Evolutionary conservation across 257 asterid genomes (phyloP).

Genomic region (Coffea canephora): DNA sequence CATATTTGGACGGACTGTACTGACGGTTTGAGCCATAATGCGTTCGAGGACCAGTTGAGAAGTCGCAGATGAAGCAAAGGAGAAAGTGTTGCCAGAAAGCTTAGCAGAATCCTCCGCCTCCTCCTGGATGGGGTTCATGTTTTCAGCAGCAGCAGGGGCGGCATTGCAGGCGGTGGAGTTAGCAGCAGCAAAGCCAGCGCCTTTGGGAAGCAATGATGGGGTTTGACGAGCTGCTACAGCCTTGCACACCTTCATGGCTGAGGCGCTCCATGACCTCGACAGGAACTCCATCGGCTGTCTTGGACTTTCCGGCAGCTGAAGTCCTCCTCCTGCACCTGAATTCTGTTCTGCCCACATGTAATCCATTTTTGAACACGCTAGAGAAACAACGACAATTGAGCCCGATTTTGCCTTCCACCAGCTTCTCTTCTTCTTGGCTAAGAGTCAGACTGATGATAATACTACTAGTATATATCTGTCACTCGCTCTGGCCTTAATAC

Average conservation of each 20-base stretch:
- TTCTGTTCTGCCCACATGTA: constrained; percentile 60
- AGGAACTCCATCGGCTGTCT: constrained; percentile 93
- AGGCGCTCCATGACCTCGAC: constrained; percentile 95
- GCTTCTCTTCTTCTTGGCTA: background rate
- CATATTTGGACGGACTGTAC: constrained; percentile 13
- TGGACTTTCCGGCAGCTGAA: constrained; percentile 94
- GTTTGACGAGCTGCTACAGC: constrained; percentile 50
- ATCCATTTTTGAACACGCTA: constrained; percentile 44
- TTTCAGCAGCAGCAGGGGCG: constrained; percentile 55
- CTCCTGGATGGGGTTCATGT: constrained; percentile 21
- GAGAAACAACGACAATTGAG: background rate
- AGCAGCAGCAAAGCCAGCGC: background rate
- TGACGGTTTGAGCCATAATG: constrained; percentile 92
- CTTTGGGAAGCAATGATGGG: constrained; percentile 23
- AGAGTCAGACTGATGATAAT: background rate
- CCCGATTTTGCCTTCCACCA: too few relatives aligned
- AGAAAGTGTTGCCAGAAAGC: constrained; percentile 82
- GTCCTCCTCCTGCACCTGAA: constrained; percentile 31
- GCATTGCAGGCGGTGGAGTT: constrained; percentile 8
- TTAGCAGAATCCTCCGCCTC: constrained; percentile 59
- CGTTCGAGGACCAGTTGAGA: constrained; percentile 98
- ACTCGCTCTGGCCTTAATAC: background rate
- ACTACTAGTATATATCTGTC: background rate
- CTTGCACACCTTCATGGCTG: constrained; percentile 78
- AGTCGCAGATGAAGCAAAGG: constrained; percentile 92